Evolutionary conservation across 2,329 filamentous ascomycete genomes (phyloP).

Genomic region (Phaeomoniella chlamydospora): DNA sequence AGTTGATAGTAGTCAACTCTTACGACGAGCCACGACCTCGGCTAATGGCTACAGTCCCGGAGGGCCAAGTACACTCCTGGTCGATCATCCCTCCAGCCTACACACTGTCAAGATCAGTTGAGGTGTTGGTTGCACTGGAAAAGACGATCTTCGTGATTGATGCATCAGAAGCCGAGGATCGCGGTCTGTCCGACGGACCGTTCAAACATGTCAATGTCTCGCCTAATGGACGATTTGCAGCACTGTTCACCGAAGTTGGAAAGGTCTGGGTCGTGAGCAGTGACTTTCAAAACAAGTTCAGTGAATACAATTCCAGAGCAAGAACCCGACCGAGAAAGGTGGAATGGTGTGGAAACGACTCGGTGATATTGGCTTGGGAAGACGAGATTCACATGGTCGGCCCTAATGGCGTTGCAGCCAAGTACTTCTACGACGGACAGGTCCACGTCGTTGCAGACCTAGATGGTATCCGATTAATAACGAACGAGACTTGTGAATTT

Average conservation of each 20-base stretch:
- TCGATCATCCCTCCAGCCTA: conserved; percentile 74
- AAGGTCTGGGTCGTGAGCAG: conserved; percentile 87
- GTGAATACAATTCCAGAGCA: conserved; percentile 80
- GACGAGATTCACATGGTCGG: conserved; percentile 93
- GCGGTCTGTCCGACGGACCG: conserved; percentile 78
- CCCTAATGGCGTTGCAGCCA: conserved; percentile 59
- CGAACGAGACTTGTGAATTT: conserved; percentile 92
- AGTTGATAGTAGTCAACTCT: conserved; percentile 69
- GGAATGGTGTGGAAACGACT: conserved; percentile 93
- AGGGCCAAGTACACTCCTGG: conserved; percentile 76
- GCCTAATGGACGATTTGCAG: conserved; percentile 76
- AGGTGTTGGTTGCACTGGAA: conserved; percentile 74
- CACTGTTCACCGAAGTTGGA: conserved; percentile 72
- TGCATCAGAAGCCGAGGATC: conserved; percentile 78
- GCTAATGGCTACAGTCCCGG: conserved; percentile 59
- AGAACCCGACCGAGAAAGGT: conserved; percentile 75
- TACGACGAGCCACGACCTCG: conserved; percentile 86
- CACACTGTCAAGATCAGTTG: conserved; percentile 82
- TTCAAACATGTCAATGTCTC: conserved; percentile 86
- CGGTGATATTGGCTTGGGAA: conserved; percentile 88
- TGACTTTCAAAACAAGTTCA: conserved; percentile 84
- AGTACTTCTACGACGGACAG: conserved; percentile 76
- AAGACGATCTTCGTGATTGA: conserved; percentile 79
- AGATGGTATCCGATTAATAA: conserved; percentile 81
- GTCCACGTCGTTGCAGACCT: conserved; percentile 78